A percentile compares a stretch with the other conserved stretches of the same genome.
These are phyloP conservation scores for Gorgonomyces haynaldii DNA, from an alignment of 192 early-diverging fungal genomes.

Conservation along the genomic window DNA sequence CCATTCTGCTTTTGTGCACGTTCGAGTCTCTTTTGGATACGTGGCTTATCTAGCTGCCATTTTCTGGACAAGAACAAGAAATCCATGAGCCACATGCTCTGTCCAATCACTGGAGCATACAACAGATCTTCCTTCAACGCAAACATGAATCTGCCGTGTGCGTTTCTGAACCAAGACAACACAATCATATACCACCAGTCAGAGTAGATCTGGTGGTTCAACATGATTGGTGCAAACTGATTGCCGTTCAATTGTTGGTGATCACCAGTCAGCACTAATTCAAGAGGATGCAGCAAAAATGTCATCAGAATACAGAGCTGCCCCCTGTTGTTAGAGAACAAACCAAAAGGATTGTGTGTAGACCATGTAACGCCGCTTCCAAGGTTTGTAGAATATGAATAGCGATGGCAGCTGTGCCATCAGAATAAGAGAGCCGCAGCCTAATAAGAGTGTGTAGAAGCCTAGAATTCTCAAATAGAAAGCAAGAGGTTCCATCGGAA, in stretches of 20 bases:
- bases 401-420: background rate
- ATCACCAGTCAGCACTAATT: conserved; percentile 31
- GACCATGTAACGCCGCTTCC: too few species aligned
- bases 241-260: conserved; percentile 9
- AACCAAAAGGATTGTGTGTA: too few species aligned
- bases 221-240: conserved; percentile 18
- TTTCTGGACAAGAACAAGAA: conserved; percentile 89
- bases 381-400: too few species aligned
- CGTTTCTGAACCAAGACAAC: conserved; percentile 18
- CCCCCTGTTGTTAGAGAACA: too few species aligned
- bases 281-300: conserved; percentile 19
- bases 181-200: conserved; percentile 9
- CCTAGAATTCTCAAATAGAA: background rate
- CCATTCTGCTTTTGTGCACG: conserved; percentile 32
- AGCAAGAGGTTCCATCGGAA: background rate
- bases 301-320: conserved; percentile 21
- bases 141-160: conserved; percentile 79
- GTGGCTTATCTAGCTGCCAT: conserved; percentile 60
- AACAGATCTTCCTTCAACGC: conserved; percentile 76
- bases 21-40: conserved; percentile 34
- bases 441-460: background rate
- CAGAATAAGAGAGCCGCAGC: background rate
- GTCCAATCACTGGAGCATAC: conserved; percentile 9
- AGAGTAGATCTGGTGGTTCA: conserved; percentile 30
- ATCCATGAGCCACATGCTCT: conserved; percentile 74